A percentile compares a stretch with the other conserved stretches of the same genome.
Evolutionary conservation across 441 rosid species (phyloP).

Genomic region (Capsella rubella): DNA sequence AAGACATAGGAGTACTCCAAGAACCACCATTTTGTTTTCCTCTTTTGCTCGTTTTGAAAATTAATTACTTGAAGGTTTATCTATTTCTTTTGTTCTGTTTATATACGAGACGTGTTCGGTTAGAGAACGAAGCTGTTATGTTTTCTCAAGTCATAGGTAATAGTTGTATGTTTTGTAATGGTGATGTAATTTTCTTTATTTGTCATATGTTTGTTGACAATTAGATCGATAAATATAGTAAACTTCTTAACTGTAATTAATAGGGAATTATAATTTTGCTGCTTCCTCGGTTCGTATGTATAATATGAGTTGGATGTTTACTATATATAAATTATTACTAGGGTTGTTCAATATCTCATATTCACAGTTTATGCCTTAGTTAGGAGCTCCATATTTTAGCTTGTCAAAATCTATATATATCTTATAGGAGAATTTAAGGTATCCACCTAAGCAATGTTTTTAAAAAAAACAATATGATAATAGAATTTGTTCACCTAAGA

Average conservation of each 20-base stretch:
- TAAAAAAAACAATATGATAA: no score
- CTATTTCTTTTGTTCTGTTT: not conserved
- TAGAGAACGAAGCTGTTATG: not conserved
- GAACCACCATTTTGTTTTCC: slow-evolving; percentile 11
- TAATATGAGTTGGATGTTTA: no score
- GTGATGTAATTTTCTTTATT: slow-evolving; percentile 28
- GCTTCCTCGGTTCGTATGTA: not conserved
- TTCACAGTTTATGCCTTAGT: not conserved
- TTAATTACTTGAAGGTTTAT: not conserved
- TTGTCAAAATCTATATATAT: no score
- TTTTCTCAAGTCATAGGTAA: not conserved
- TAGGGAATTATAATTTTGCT: not conserved
- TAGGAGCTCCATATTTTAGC: not conserved
- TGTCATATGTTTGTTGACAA: slow-evolving; percentile 29
- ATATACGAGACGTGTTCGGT: not conserved
- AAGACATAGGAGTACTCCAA: slow-evolving; percentile 25
- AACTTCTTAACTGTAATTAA: slow-evolving; percentile 17
- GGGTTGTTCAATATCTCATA: not conserved
- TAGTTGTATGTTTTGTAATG: not conserved
- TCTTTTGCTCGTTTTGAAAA: not conserved
- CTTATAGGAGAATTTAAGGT: no score
- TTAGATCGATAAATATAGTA: slow-evolving; percentile 16
- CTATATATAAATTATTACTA: not conserved
- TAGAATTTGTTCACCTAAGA: no score
- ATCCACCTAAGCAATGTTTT: no score